These are phyloP conservation scores for Diplocarpon rosae DNA, from an alignment of 2,329 filamentous ascomycete genomes.

Conservation along the genomic window DNA sequence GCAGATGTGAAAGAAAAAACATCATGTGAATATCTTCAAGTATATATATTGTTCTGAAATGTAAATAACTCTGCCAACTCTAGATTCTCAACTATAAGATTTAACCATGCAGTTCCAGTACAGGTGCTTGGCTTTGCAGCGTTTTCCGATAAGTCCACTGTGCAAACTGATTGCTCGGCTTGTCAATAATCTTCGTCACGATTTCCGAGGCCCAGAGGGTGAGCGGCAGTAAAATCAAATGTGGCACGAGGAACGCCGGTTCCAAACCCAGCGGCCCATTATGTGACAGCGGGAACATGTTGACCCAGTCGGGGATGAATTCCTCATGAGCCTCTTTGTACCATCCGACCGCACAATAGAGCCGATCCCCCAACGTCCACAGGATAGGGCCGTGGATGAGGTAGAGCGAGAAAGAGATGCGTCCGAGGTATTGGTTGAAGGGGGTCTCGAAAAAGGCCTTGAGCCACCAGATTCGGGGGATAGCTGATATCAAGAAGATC, in stretches of 20 bases:
- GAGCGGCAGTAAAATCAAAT: slow-evolving; percentile 47
- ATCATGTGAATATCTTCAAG: too few species aligned
- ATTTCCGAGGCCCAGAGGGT: slow-evolving; percentile 49
- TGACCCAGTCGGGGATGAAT: slow-evolving; percentile 45
- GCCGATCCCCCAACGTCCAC: slow-evolving; percentile 46
- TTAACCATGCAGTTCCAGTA: too few species aligned
- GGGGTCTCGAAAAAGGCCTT: slow-evolving; percentile 46
- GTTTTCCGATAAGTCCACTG: slow-evolving; percentile 2
- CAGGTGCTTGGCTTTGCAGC: not conserved
- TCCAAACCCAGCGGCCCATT: slow-evolving; percentile 50
- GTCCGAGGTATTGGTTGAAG: slow-evolving; percentile 51
- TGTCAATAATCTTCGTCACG: slow-evolving; percentile 44
- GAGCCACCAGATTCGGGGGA: slow-evolving; percentile 47
- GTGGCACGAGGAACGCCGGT: slow-evolving; percentile 45
- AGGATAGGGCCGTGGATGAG: slow-evolving; percentile 53
- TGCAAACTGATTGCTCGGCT: slow-evolving; percentile 47
- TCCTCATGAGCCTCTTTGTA: slow-evolving; percentile 36
- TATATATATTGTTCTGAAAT: too few species aligned
- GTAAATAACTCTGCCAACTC: too few species aligned
- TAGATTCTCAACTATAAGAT: too few species aligned
- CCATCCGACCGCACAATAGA: slow-evolving; percentile 53
- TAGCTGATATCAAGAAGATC: slow-evolving; percentile 41
- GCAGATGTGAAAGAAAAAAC: too few species aligned
- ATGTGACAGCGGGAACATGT: slow-evolving; percentile 42
- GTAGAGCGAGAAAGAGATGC: slow-evolving; percentile 52